Conservation (phyloP, 441 rosid species). For the Aquilaria agallochum region DNA sequence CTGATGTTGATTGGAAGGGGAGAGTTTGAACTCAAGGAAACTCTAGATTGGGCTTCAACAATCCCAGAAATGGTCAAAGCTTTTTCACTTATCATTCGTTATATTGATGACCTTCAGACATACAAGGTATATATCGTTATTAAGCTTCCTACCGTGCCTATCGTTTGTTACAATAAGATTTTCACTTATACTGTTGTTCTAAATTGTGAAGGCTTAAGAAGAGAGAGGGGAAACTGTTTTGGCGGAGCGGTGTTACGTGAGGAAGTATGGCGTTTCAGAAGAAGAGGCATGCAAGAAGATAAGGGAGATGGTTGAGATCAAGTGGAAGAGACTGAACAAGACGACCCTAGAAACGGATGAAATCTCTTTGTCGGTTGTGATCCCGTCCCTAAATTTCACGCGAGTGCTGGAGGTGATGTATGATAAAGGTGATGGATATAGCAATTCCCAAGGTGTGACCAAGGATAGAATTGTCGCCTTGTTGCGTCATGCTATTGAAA, state of each 20-base stretch:
- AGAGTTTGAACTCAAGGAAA: slow-evolving; percentile 13
- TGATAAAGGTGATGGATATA: slow-evolving; percentile 20
- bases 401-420: not conserved
- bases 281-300: slow-evolving; percentile 10
- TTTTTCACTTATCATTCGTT: slow-evolving; percentile 3
- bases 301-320: not conserved
- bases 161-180: not conserved
- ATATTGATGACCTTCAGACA: slow-evolving; percentile 19
- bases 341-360: slow-evolving; percentile 7
- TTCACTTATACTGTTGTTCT: too few species aligned
- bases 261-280: slow-evolving; percentile 9
- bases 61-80: slow-evolving; percentile 15
- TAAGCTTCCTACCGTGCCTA: too few species aligned
- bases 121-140: slow-evolving; percentile 13
- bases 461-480: slow-evolving; percentile 11
- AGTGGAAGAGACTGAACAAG: slow-evolving; percentile 29
- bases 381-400: slow-evolving; percentile 10
- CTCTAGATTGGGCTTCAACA: slow-evolving; percentile 15
- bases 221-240: slow-evolving; percentile 15
- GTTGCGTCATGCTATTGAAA: not conserved
- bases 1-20: slow-evolving; percentile 8
- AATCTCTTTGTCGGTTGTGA: slow-evolving; percentile 11
- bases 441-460: not conserved
- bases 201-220: slow-evolving; percentile 14
- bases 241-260: slow-evolving; percentile 15